A percentile compares a stretch with the other conserved stretches of the same genome.
These are phyloP conservation scores for Colletotrichum noveboracense DNA, from an alignment of 2,329 filamentous ascomycete genomes.

Conservation along the genomic window DNA sequence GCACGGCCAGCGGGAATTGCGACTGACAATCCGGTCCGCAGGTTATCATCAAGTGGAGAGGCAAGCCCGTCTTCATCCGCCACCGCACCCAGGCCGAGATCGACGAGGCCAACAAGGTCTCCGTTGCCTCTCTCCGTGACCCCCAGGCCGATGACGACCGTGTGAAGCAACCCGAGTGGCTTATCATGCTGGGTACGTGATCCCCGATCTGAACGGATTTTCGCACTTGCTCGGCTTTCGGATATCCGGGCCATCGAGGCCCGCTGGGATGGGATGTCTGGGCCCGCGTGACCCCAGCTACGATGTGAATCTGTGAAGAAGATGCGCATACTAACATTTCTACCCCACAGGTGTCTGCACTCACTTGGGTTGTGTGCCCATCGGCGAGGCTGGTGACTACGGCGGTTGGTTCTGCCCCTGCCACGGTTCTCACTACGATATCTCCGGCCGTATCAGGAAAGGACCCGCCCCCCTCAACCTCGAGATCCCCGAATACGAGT, in stretches of 20 bases:
- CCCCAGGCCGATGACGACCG: slow-evolving; percentile 90
- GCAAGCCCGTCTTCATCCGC: slow-evolving; percentile 99
- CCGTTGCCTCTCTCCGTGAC: slow-evolving; percentile 84
- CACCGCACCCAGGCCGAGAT: slow-evolving; percentile 95
- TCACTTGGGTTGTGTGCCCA: slow-evolving; percentile 98
- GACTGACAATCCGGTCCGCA: slow-evolving; percentile 37
- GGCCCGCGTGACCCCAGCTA: neutral
- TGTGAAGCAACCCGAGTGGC: slow-evolving; percentile 98
- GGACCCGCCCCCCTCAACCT: slow-evolving; percentile 97
- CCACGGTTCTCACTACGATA: slow-evolving; percentile 99
- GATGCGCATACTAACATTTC: slow-evolving; percentile 25
- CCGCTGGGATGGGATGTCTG: neutral
- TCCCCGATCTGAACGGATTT: neutral
- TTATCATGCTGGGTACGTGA: slow-evolving; percentile 90
- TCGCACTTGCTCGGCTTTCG: neutral
- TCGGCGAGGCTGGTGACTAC: slow-evolving; percentile 96
- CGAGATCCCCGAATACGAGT: slow-evolving; percentile 91
- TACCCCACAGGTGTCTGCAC: slow-evolving; percentile 86
- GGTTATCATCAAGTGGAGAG: slow-evolving; percentile 99
- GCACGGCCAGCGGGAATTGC: neutral
- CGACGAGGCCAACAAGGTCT: slow-evolving; percentile 88
- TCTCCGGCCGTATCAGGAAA: slow-evolving; percentile 97
- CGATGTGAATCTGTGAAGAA: neutral
- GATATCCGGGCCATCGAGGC: neutral
- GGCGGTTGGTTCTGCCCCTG: slow-evolving; percentile 99